Conservation (phyloP, 163 green algal species). For the Chlorella variabilis region DNA sequence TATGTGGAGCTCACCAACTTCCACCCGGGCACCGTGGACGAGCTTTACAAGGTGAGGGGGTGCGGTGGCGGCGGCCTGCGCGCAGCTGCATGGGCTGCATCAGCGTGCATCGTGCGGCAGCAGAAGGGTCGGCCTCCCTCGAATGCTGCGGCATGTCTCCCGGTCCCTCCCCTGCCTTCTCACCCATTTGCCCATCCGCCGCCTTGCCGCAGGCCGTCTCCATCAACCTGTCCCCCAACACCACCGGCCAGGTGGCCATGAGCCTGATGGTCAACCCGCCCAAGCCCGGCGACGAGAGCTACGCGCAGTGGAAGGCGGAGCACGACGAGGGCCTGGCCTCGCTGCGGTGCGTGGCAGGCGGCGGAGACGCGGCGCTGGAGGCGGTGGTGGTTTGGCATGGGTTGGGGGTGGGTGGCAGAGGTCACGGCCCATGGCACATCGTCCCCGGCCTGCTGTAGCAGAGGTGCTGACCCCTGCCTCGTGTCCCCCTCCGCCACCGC, state of each 20-base stretch:
- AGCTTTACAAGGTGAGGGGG: slow-evolving; percentile 97
- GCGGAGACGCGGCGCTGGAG: not conserved
- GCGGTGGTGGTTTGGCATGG: not conserved
- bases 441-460: too few relatives aligned
- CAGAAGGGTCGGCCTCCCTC: too few relatives aligned
- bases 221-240: slow-evolving; percentile 94
- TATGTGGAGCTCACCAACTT: slow-evolving; percentile 95
- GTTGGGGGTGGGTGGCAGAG: not conserved
- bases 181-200: too few relatives aligned
- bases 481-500: too few relatives aligned
- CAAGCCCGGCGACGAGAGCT: slow-evolving; percentile 61
- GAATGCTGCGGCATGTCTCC: too few relatives aligned
- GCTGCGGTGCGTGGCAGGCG: slow-evolving; percentile 46
- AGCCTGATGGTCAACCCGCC: slow-evolving; percentile 88
- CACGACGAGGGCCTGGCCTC: slow-evolving; percentile 67
- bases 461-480: too few relatives aligned
- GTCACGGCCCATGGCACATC: too few relatives aligned
- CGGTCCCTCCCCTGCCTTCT: too few relatives aligned
- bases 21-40: slow-evolving; percentile 76
- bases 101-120: too few relatives aligned
- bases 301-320: slow-evolving; percentile 71
- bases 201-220: slow-evolving; percentile 3
- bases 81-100: too few relatives aligned
- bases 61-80: too few relatives aligned
- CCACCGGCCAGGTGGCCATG: slow-evolving; percentile 84